Evolutionary conservation across 164 flowering plant species (phyloP), one percentile per base, ranked within the genome.

Genomic region (Vitis labrusca): DNA sequence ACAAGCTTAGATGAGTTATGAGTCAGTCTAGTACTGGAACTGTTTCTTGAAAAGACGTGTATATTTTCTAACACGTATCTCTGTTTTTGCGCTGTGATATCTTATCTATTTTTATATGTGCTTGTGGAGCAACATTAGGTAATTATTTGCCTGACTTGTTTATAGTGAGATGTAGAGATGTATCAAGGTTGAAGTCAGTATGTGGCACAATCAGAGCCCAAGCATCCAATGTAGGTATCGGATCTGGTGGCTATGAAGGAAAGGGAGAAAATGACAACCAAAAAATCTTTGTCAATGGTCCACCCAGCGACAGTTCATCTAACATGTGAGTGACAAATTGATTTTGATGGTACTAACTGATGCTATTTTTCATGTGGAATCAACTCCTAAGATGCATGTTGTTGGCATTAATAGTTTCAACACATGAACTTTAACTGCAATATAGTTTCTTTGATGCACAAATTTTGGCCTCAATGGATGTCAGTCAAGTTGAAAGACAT

Each of bases 181-280:
- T 70, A 75, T 53, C 76, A 27, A 80, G 76, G 65, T 67, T 67
- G 74, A 73, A 60, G 32, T 65, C 71, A 2, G 48, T 67, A 9
- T 61, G 65, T 55, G 63, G 73, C 59, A 74, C 54, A 69, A 47
- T 87, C 23, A 82, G 82, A 81, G 82, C 80, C 61, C 88, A 85
- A 76, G 90, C 93, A 69, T 89, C 92, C 19, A 86, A 87, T 76
- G 76, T 81, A 60, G 84, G 93, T 72, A 49, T 83, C 66, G 98
- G 94, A 71, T 81, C 97, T 62, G 93, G 88, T n/a, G 81, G 80
- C 71, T 85, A 79, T 73, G 91, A 84, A 67, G 86, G 68, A 54
- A 75, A 75, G 9, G 82, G 79, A 27, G 92, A 78, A 71, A 82
- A 80, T 49, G 80, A 78, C 29, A 59, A 66, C 63, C 80, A 78